Evolutionary conservation across 2,329 filamentous ascomycete species (phyloP).

Genomic region (Aspergillus fischeri): DNA sequence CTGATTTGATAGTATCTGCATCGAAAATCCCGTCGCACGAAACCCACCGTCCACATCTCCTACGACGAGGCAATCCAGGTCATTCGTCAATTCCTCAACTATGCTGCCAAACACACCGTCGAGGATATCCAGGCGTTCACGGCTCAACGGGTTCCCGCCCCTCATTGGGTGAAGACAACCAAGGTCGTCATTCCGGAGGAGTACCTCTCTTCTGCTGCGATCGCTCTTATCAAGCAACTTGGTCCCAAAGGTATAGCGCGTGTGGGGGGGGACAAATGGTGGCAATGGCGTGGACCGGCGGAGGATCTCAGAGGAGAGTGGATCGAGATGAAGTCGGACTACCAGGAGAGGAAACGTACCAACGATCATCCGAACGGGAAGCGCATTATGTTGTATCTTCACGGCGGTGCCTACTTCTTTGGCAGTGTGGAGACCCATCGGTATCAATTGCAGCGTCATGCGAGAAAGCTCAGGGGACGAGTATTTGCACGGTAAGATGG

Average conservation of each 20-base stretch:
- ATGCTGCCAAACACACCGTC: slow-evolving; percentile 82
- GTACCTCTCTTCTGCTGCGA: slow-evolving; percentile 63
- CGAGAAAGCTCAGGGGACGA: slow-evolving; percentile 84
- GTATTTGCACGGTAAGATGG: slow-evolving; percentile 65
- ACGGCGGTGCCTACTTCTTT: slow-evolving; percentile 94
- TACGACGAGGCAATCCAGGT: slow-evolving; percentile 91
- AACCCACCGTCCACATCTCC: slow-evolving; percentile 83
- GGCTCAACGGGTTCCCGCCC: slow-evolving; percentile 82
- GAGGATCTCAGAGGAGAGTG: slow-evolving; percentile 76
- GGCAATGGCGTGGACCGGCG: slow-evolving; percentile 73
- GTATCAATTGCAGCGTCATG: slow-evolving; percentile 97
- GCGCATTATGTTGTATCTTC: slow-evolving; percentile 87
- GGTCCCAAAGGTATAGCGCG: slow-evolving; percentile 68
- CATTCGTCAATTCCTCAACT: slow-evolving; percentile 78
- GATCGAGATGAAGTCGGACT: slow-evolving; percentile 91
- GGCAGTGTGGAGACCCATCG: slow-evolving; percentile 93
- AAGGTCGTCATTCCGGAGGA: slow-evolving; percentile 61
- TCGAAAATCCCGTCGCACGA: slow-evolving; percentile 67
- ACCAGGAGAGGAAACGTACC: slow-evolving; percentile 64
- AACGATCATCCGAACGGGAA: slow-evolving; percentile 50
- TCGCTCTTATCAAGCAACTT: slow-evolving; percentile 67
- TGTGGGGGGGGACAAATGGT: slow-evolving; percentile 81
- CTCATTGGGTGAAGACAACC: slow-evolving; percentile 80
- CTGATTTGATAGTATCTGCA: slow-evolving; percentile 66
- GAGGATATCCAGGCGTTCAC: slow-evolving; percentile 94